These are phyloP conservation scores for sweet orange (Citrus sinensis) DNA, from an alignment of 345 rosid genomes.

Conservation along the genomic window DNA sequence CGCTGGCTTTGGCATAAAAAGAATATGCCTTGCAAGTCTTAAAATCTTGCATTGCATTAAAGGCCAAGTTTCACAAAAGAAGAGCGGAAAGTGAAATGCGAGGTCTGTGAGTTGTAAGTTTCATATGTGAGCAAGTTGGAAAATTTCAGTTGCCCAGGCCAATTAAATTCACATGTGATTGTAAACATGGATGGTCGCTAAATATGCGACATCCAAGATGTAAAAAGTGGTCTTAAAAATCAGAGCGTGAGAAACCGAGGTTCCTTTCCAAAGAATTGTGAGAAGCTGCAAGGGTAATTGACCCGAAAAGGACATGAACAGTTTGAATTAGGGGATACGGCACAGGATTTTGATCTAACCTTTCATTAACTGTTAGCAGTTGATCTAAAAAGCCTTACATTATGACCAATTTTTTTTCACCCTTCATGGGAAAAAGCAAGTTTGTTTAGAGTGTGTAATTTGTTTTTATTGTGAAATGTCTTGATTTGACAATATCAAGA, in stretches of 20 bases:
- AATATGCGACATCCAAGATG: background rate
- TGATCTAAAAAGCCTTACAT: background rate
- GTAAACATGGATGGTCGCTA: background rate
- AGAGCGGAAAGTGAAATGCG: background rate
- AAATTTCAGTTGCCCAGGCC: background rate
- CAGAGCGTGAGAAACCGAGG: background rate
- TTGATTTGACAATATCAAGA: background rate
- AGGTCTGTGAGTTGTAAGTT: background rate
- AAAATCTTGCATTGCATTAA: conserved; percentile 1
- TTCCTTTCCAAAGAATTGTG: background rate
- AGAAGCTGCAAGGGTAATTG: background rate
- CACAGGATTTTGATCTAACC: background rate
- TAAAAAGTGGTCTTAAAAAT: background rate
- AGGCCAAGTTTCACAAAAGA: background rate
- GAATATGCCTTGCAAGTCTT: background rate
- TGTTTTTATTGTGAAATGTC: background rate
- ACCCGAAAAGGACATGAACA: background rate
- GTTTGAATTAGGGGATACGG: background rate
- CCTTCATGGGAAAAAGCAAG: background rate
- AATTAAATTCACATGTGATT: background rate
- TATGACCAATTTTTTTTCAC: no score
- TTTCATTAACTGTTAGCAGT: background rate
- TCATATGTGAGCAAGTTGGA: background rate
- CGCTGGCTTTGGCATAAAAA: background rate
- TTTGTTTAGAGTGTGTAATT: background rate